phyloP scores from a whole-genome alignment of 805 yeast genomes.

The Yarrowia hollandica region DNA sequence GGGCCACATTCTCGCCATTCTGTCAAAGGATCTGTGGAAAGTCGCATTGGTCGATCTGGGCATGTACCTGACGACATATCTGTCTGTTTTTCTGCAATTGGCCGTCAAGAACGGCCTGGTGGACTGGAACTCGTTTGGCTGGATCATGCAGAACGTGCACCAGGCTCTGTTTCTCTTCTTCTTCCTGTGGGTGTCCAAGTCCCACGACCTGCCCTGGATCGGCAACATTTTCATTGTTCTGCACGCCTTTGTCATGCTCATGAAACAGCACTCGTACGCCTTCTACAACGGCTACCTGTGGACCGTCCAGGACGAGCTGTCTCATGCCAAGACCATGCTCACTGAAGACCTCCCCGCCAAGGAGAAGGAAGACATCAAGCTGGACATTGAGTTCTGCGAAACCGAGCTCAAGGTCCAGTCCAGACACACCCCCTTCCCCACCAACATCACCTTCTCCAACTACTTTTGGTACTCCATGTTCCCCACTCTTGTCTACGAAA shows the following conservation, averaged over 20 bases:
- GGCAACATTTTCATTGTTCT: constrained; percentile 80
- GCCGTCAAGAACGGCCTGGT: constrained; percentile 49
- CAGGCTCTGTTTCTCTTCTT: constrained; percentile 56
- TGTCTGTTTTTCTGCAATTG: constrained; percentile 60
- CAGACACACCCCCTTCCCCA: constrained; percentile 56
- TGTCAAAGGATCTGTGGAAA: constrained; percentile 60
- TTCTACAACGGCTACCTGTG: constrained; percentile 87
- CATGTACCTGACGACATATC: constrained; percentile 71
- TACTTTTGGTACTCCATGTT: constrained; percentile 80
- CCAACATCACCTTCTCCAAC: constrained; percentile 62
- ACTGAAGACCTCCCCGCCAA: constrained; percentile 2
- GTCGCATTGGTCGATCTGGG: constrained; percentile 72
- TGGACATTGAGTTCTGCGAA: constrained; percentile 65
- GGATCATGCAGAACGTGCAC: constrained; percentile 57
- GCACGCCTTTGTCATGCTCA: constrained; percentile 81
- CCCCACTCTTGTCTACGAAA: constrained; percentile 74
- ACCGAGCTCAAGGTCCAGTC: constrained; percentile 69
- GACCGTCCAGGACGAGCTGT: constrained; percentile 34
- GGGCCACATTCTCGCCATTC: constrained; percentile 56
- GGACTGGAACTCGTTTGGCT: constrained; percentile 66
- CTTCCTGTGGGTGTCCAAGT: constrained; percentile 59
- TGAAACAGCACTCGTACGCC: constrained; percentile 95
- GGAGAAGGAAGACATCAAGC: constrained; percentile 41
- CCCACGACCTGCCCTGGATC: constrained; percentile 76
- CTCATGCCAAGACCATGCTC: constrained; percentile 28